Base-by-base conservation (phyloP, 352 stramenopile species). In the Globisporangium nagaii region DNA sequence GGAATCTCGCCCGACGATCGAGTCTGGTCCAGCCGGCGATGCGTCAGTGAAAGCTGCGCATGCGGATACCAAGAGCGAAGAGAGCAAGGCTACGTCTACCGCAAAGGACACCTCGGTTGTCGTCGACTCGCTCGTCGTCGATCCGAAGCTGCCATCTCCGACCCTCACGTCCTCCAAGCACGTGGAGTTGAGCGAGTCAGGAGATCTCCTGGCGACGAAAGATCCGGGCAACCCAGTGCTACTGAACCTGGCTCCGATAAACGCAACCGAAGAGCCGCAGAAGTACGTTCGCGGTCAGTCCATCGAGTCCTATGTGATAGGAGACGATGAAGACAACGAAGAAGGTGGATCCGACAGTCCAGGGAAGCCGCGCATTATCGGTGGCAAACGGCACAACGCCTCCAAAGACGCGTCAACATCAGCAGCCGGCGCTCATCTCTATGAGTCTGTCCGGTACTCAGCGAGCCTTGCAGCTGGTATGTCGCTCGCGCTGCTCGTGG, bases 271-370 rank as follows among this genome's bases (percentile, higher is more conserved):
- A 24, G 37, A 58, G 4, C 57, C 42, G 1, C 27, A 62, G 24
- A 41, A 63, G 17, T 77, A 74, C 45, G 49, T 74, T 15, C 65
- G 65, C 22, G 62, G 68, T 4, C 58, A 74, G 34, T 37, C 10
- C 7, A 50, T 37, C 27, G 28, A 25, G n/a, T 28, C 43, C 25
- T 34, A 50, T 22, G 9, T 37, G 19, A 12, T 8, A 1, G 22
- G 4, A 4, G 27, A 11, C 19, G 20, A 5, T 22, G 20, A 27
- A 12, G n/a, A n/a, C 27, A 19, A 13, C 17, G 45, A 51, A 25
- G 34, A 20, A n/a, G 19, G 17, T 35, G n/a, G 10, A 9, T n/a
- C 20, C 10, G 8, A 35, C 11, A 57, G 20, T 3, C n/a, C n/a
- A n/a, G 49, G 45, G 19, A 34, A 30, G 15, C 56, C 56, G 25